phyloP scores from a whole-genome alignment of 768 basidiomycete species.

The Psilocybe sp. region DNA sequence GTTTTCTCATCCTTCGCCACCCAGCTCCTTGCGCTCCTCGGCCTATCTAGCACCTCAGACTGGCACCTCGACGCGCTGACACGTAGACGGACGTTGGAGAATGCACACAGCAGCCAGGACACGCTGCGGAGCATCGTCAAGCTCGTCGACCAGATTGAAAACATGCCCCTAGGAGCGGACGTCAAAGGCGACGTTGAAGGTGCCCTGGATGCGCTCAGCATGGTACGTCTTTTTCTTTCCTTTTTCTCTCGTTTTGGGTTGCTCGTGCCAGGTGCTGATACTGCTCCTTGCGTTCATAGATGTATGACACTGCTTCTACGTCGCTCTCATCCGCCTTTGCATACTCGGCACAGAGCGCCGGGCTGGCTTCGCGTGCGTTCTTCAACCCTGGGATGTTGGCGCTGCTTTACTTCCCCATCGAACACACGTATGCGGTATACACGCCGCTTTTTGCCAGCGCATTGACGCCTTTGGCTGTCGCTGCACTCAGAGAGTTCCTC shows the following conservation, averaged over 20 bases:
- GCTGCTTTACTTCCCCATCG: slow-evolving; percentile 93
- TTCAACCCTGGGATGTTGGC: slow-evolving; percentile 97
- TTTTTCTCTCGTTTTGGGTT: not conserved
- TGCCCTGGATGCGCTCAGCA: slow-evolving; percentile 69
- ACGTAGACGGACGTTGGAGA: slow-evolving; percentile 68
- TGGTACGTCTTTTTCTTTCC: slow-evolving; percentile 44
- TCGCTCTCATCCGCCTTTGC: slow-evolving; percentile 47
- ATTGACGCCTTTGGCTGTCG: slow-evolving; percentile 76
- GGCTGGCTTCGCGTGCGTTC: slow-evolving; percentile 80
- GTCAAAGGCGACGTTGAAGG: slow-evolving; percentile 71
- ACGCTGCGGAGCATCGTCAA: slow-evolving; percentile 81
- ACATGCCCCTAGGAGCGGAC: slow-evolving; percentile 86
- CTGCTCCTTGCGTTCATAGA: slow-evolving; percentile 25
- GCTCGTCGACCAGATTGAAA: slow-evolving; percentile 80
- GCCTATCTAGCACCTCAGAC: slow-evolving; percentile 53
- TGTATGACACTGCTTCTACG: slow-evolving; percentile 31
- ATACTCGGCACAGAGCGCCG: slow-evolving; percentile 61
- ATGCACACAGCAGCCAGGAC: slow-evolving; percentile 61
- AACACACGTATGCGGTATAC: slow-evolving; percentile 97
- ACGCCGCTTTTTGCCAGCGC: slow-evolving; percentile 92
- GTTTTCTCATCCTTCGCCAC: slow-evolving; percentile 63
- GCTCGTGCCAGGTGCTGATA: not conserved
- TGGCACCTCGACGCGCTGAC: slow-evolving; percentile 86
- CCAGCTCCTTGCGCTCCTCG: slow-evolving; percentile 81
- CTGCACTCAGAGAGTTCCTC: slow-evolving; percentile 67